phyloP scores from a whole-genome alignment of 768 basidiomycete species.

The Tricholoma flavovirens region DNA sequence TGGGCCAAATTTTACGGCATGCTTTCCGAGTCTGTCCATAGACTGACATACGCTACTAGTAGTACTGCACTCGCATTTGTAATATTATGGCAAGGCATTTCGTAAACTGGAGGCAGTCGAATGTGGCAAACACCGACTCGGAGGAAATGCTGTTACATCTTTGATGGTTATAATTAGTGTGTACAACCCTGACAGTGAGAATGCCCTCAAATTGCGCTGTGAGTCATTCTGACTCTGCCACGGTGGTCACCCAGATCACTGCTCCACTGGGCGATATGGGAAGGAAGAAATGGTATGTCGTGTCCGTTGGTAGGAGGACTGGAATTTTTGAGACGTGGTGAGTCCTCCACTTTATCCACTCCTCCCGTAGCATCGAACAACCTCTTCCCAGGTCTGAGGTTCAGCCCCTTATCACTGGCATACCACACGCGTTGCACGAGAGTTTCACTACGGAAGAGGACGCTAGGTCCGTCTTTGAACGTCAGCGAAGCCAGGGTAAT shows the following conservation, averaged over 20 bases:
- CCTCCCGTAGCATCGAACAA: background rate
- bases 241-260: background rate
- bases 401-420: conserved; percentile 34
- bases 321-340: conserved; percentile 38
- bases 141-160: background rate
- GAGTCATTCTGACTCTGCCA: background rate
- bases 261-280: conserved; percentile 20
- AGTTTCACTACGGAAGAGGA: conserved; percentile 38
- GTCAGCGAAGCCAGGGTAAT: conserved; percentile 23
- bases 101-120: too few species aligned
- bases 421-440: conserved; percentile 38
- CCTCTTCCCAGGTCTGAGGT: conserved; percentile 37
- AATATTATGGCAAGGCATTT: background rate
- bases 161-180: background rate
- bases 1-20: background rate
- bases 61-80: background rate
- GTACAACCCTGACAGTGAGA: background rate
- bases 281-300: conserved; percentile 37
- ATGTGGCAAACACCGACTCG: background rate
- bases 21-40: background rate
- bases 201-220: background rate
- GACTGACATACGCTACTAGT: background rate
- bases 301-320: conserved; percentile 30
- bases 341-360: conserved; percentile 6
- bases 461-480: conserved; percentile 28